A percentile compares a stretch with the other conserved stretches of the same genome.
phyloP scores from a whole-genome alignment of 371 early-diverging fungal genomes.

The Lichtheimia corymbifera region DNA sequence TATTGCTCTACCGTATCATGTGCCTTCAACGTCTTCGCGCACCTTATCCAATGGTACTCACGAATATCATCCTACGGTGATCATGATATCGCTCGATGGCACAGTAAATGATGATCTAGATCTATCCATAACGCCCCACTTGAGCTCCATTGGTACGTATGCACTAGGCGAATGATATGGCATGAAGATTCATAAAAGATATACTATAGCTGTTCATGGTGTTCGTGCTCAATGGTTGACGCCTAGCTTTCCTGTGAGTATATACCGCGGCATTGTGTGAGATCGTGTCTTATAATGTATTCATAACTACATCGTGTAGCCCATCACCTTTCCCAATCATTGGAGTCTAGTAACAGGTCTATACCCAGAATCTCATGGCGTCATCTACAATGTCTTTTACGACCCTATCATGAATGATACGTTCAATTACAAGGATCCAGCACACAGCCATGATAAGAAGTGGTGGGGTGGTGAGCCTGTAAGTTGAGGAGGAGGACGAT shows the following conservation, averaged over 20 bases:
- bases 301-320: constrained; percentile 25
- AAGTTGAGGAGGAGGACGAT: constrained; percentile 14
- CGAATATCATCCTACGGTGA: constrained; percentile 69
- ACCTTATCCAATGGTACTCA: constrained; percentile 71
- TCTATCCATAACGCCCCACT: constrained; percentile 71
- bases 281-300: background rate
- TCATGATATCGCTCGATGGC: constrained; percentile 92
- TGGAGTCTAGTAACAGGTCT: constrained; percentile 91
- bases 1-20: no score
- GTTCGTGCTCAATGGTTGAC: constrained; percentile 67
- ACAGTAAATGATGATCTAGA: constrained; percentile 83
- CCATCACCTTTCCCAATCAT: constrained; percentile 94
- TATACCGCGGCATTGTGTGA: background rate
- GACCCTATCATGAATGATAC: constrained; percentile 75
- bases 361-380: constrained; percentile 90
- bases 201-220: constrained; percentile 44
- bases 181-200: background rate
- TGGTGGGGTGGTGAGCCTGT: constrained; percentile 95
- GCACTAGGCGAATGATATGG: background rate
- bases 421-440: constrained; percentile 77
- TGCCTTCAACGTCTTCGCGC: background rate
- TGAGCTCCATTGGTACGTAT: constrained; percentile 58
- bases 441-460: constrained; percentile 60
- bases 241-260: constrained; percentile 74
- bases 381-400: constrained; percentile 88